A percentile compares a stretch with the other conserved stretches of the same genome.
Evolutionary conservation across 202 grass and related monocot genomes (phyloP).

Genomic region (Digitaria exilis): DNA sequence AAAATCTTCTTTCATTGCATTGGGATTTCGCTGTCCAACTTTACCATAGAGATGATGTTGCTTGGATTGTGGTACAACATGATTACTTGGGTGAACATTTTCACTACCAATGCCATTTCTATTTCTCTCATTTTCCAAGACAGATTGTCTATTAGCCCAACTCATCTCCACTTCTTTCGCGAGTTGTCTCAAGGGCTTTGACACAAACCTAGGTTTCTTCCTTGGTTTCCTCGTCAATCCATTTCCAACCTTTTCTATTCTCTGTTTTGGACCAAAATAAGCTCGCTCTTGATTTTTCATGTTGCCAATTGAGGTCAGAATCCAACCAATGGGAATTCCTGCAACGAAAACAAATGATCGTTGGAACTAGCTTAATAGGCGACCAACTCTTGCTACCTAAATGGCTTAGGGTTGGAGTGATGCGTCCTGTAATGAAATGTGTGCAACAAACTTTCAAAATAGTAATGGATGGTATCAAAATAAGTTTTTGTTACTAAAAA

Average conservation of each 20-base stretch:
- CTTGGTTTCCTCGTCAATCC: neutral
- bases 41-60: neutral
- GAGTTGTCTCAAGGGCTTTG: neutral
- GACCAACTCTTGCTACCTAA: too few species aligned
- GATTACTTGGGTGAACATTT: neutral
- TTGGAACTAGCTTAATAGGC: neutral
- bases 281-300: neutral
- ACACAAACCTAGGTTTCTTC: neutral
- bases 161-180: neutral
- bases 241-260: neutral
- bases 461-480: too few species aligned
- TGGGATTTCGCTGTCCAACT: accelerated
- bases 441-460: too few species aligned
- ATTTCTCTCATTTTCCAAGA: too few species aligned
- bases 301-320: neutral
- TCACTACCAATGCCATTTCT: neutral
- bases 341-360: neutral
- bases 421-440: too few species aligned
- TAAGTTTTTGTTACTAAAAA: too few species aligned
- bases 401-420: too few species aligned
- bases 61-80: neutral
- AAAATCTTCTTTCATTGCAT: neutral
- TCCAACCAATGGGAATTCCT: neutral
- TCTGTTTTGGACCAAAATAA: neutral
- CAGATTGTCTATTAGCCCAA: neutral